Evolutionary conservation across 805 yeast species (phyloP), one percentile per base, ranked within the genome.

Genomic region (Cyberlindnera mississippiensis): DNA sequence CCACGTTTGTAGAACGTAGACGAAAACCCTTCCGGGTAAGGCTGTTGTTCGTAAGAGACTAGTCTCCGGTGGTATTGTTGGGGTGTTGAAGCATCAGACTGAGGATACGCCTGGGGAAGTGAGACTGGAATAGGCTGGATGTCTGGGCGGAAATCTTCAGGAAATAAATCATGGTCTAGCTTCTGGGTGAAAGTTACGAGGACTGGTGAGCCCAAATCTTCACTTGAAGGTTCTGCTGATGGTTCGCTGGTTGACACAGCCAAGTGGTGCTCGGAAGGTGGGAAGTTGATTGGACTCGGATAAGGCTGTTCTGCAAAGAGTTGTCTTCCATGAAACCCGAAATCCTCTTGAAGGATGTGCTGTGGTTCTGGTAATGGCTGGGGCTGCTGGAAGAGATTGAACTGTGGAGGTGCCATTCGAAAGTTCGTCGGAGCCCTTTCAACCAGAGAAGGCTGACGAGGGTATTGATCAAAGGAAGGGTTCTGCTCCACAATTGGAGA

Each of bases 1-100:
- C 75, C 75, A 35, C 76, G 53, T 35, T 68, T 62, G 51, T 72
- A 73, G 51, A 72, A 72, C 5, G 76, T 72, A 2, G 76, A 72
- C 2, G 75, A 62, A 38, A 71, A 72, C 0, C 77, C 76, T 48
- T 72, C 76, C 1, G 77, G 77, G 40, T 68, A 68, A 13, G 52
- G 40, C 5, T 50, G 54, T 5, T 43, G 46, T 18, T 53, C 57
- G 18, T 49, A 41, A 4, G 46, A 39, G 2, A 34, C 42, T 6
- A 39, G 15, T 30, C 46, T 41, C 11, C 39, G 27, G 35, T 32
- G 35, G 38, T 38, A 39, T 24, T 18, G 35, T 15, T 28, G 42
- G 13, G 30, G n/a, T 4, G 11, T 27, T 11, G 29, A 27, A 6
- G 29, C 5, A 12, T 27, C 29, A 12, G 29, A 12, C 14, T 11